Base-by-base conservation (phyloP, 2,329 filamentous ascomycete species). In the Xylariaceae sp. region DNA sequence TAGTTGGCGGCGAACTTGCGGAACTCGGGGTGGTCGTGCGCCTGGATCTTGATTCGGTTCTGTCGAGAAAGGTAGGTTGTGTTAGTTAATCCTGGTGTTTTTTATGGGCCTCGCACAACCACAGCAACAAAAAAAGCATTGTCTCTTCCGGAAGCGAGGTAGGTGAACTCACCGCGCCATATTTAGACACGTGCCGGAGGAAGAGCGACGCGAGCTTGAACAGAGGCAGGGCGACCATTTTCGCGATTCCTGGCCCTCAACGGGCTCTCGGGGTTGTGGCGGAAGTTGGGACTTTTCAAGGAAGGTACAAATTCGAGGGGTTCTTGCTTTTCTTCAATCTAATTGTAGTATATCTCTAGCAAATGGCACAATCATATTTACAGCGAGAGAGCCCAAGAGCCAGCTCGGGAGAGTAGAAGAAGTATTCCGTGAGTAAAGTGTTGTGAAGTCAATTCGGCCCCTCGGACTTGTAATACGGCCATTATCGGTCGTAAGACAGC, bases 201-300 rank as follows among this genome's bases (percentile, higher is more conserved):
- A 83, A 78, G 32, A 83, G 68, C 40, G 78, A 61, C 15, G 72
- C 78, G 49, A 83, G 74, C 64, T 83, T 83, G 63, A 83, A 83
- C 13, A 83, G 66, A 14, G 79, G 79, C 27, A 83, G 66, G 40
- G 78, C 71, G 31, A 83, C 78, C 79, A 83, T 83, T 33, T 51
- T 38, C 26, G 30, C 36, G 21, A 16, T 16, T 30, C 34, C 34
- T 19, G 9, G 9, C 30, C 21, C 16, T 28, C 21, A 19, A 17
- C 21, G 7, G 3, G 14, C 15, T 34, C 9, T 4, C 26, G 13
- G 21, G 6, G 21, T 24, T 24, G 11, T 19, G 31, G 37, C 11
- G 24, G 33, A 27, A 31, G 11, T n/a, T 18, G 26, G 9, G 13
- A 34, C n/a, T n/a, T n/a, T n/a, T 11, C 12, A n/a, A 23, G 36